phyloP scores from a whole-genome alignment of 352 stramenopile genomes.

The Phytophthora citricola region DNA sequence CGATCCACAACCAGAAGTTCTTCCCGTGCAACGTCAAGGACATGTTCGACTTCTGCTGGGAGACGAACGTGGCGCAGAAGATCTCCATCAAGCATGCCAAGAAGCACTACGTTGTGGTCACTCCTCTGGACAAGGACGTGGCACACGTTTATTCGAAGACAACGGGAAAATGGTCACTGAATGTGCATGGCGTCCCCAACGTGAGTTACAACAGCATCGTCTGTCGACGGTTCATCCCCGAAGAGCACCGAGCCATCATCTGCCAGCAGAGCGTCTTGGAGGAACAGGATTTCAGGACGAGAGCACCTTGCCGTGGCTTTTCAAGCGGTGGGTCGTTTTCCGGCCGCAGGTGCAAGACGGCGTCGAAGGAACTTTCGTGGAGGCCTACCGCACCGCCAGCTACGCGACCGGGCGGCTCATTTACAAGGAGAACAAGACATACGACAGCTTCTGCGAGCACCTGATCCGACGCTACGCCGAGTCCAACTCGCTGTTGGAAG shows the following conservation, averaged over 20 bases:
- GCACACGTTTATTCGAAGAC: slow-evolving; percentile 88
- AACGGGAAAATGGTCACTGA: slow-evolving; percentile 84
- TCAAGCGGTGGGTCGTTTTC: slow-evolving; percentile 91
- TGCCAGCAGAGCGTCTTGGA: slow-evolving; percentile 88
- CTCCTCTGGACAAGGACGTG: slow-evolving; percentile 71
- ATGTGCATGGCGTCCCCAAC: slow-evolving; percentile 83
- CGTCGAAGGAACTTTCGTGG: slow-evolving; percentile 79
- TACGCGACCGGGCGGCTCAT: slow-evolving; percentile 85
- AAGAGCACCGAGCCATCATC: slow-evolving; percentile 75
- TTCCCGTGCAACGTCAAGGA: slow-evolving; percentile 80
- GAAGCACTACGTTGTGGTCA: slow-evolving; percentile 86
- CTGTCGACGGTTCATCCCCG: slow-evolving; percentile 59
- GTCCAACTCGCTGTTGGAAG: slow-evolving; percentile 82
- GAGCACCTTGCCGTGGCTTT: slow-evolving; percentile 83
- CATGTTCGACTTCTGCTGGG: slow-evolving; percentile 89
- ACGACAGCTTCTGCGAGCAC: slow-evolving; percentile 91
- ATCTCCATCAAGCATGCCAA: slow-evolving; percentile 81
- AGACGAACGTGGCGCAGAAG: slow-evolving; percentile 82
- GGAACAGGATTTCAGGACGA: slow-evolving; percentile 86
- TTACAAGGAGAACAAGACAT: slow-evolving; percentile 91
- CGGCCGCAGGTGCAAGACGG: slow-evolving; percentile 70
- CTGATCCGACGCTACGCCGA: slow-evolving; percentile 87
- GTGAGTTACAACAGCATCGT: slow-evolving; percentile 90
- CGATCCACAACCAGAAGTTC: slow-evolving; percentile 90
- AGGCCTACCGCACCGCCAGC: slow-evolving; percentile 85